These are phyloP conservation scores for Davidsoniella neocaledoniae DNA, from an alignment of 2,329 filamentous ascomycete species.

Conservation along the genomic window DNA sequence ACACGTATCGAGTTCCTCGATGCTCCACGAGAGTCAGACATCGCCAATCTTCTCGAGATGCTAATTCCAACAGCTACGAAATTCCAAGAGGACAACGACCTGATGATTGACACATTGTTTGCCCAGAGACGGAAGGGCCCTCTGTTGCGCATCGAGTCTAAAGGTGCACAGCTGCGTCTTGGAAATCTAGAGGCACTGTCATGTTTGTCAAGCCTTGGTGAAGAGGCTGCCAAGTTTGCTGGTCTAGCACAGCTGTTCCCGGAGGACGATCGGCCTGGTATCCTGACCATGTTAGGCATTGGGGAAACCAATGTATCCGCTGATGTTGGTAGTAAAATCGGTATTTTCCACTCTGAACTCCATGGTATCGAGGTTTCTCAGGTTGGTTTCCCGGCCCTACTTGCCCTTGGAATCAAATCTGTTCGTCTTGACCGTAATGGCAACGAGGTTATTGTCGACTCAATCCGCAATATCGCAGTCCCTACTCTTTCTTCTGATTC, in stretches of 20 bases:
- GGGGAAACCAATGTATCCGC: conserved; percentile 44
- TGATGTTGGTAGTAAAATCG: conserved; percentile 52
- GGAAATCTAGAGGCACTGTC: conserved; percentile 47
- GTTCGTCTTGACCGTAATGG: conserved; percentile 47
- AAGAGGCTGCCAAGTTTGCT: conserved; percentile 67
- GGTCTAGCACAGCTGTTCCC: conserved; percentile 88
- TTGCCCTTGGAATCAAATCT: conserved; percentile 57
- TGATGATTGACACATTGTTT: conserved; percentile 81
- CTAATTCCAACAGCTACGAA: conserved; percentile 86
- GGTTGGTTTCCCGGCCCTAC: conserved; percentile 67
- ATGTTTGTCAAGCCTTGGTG: conserved; percentile 52
- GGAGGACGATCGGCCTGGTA: conserved; percentile 82
- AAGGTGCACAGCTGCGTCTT: conserved; percentile 45
- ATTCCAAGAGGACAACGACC: conserved; percentile 79
- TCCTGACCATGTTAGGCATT: conserved; percentile 57
- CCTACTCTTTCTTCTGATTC: conserved; percentile 17
- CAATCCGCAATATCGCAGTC: conserved; percentile 18
- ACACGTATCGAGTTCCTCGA: conserved; percentile 57
- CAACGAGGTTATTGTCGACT: conserved; percentile 54
- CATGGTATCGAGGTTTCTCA: conserved; percentile 56
- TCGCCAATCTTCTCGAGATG: conserved; percentile 66
- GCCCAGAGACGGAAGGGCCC: conserved; percentile 75
- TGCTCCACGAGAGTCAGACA: conserved; percentile 59
- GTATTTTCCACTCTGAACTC: conserved; percentile 40
- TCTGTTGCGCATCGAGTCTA: conserved; percentile 55